phyloP scores from a whole-genome alignment of 1,284 basidiomycete species.

The Stereum hirsutum region DNA sequence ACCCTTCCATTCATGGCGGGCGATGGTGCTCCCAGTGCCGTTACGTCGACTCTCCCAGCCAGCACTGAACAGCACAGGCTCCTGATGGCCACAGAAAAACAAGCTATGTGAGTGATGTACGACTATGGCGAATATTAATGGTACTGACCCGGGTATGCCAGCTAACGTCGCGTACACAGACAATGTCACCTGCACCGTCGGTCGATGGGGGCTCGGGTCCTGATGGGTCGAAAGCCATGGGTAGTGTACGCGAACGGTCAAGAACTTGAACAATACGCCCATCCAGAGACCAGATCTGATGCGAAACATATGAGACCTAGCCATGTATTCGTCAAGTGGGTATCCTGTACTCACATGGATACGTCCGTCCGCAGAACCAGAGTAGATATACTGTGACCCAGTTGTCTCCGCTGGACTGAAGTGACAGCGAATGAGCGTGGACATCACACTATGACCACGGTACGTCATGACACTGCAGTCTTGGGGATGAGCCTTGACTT shows the following conservation, averaged over 20 bases:
- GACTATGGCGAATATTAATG: background rate
- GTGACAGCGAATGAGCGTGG: slow-evolving; percentile 92
- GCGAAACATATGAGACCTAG: too few relatives aligned
- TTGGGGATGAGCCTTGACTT: slow-evolving; percentile 57
- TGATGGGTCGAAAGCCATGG: slow-evolving; percentile 62
- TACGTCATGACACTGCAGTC: slow-evolving; percentile 97
- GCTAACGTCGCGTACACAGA: slow-evolving; percentile 87
- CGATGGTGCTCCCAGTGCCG: slow-evolving; percentile 64
- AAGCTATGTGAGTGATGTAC: background rate
- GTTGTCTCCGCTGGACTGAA: slow-evolving; percentile 92
- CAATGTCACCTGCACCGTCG: slow-evolving; percentile 19
- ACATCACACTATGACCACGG: slow-evolving; percentile 85
- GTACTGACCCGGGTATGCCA: slow-evolving; percentile 68
- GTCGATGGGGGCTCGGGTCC: slow-evolving; percentile 33
- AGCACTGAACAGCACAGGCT: slow-evolving; percentile 87
- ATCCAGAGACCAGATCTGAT: slow-evolving; percentile 90
- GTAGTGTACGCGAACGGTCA: slow-evolving; percentile 71
- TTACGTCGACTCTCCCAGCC: slow-evolving; percentile 69
- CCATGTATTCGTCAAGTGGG: slow-evolving; percentile 10
- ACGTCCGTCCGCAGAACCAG: slow-evolving; percentile 77
- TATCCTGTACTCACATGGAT: slow-evolving; percentile 55
- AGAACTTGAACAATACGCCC: slow-evolving; percentile 79
- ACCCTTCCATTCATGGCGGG: slow-evolving; percentile 92
- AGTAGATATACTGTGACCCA: slow-evolving; percentile 89
- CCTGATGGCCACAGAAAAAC: slow-evolving; percentile 26